phyloP scores from a whole-genome alignment of 2,329 filamentous ascomycete species.

The Penicillium sp. region DNA sequence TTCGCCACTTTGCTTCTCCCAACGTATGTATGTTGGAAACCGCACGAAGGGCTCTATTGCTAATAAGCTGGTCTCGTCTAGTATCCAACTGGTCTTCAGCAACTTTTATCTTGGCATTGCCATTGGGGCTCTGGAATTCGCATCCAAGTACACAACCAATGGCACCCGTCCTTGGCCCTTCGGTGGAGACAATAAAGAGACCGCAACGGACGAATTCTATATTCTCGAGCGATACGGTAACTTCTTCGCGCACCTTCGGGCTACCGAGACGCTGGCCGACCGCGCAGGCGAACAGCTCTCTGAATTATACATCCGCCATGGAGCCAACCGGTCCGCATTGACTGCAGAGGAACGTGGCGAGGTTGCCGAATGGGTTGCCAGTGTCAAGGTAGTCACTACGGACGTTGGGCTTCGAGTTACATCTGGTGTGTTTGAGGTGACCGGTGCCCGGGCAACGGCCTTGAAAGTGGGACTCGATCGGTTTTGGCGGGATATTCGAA shows the following conservation, averaged over 20 bases:
- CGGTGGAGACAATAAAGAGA: slow-evolving; percentile 62
- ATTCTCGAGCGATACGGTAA: slow-evolving; percentile 65
- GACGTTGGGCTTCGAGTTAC: slow-evolving; percentile 61
- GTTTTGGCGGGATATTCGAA: slow-evolving; percentile 67
- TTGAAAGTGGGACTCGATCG: slow-evolving; percentile 62
- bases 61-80: slow-evolving; percentile 17
- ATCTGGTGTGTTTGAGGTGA: slow-evolving; percentile 64
- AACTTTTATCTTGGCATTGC: slow-evolving; percentile 68
- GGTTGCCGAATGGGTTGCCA: slow-evolving; percentile 63
- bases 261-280: slow-evolving; percentile 60
- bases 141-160: slow-evolving; percentile 57
- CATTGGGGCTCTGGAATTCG: slow-evolving; percentile 57
- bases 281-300: slow-evolving; percentile 53
- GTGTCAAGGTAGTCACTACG: slow-evolving; percentile 63
- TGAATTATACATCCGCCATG: slow-evolving; percentile 48
- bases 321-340: slow-evolving; percentile 43
- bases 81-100: slow-evolving; percentile 65
- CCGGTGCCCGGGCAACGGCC: slow-evolving; percentile 59
- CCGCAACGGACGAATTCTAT: slow-evolving; percentile 64
- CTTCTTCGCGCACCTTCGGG: slow-evolving; percentile 62
- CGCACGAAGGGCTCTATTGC: background rate
- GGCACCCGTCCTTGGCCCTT: slow-evolving; percentile 64
- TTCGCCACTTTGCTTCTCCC: slow-evolving; percentile 62
- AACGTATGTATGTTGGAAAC: slow-evolving; percentile 40
- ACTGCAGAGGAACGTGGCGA: slow-evolving; percentile 58